Evolutionary conservation across 2,329 filamentous ascomycete species (phyloP).

Genomic region (Bipolaris victoriae): DNA sequence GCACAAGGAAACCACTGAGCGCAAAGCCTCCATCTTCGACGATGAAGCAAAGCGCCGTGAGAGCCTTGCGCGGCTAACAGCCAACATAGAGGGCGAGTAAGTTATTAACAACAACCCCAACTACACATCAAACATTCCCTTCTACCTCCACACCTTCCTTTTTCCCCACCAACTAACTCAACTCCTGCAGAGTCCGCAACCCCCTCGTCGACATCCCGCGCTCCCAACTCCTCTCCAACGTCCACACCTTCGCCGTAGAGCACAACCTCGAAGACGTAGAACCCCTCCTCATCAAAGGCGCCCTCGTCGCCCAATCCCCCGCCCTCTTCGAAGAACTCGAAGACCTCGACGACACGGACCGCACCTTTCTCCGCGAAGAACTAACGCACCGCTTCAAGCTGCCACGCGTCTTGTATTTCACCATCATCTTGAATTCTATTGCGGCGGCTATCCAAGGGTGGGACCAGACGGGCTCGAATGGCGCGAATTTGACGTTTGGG

Average conservation of each 20-base stretch:
- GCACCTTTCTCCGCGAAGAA: constrained; percentile 65
- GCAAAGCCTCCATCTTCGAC: constrained; percentile 31
- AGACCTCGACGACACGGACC: constrained; percentile 67
- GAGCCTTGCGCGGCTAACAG: constrained; percentile 33
- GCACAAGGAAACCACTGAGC: constrained; percentile 18
- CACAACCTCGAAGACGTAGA: constrained; percentile 65
- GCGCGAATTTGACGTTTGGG: constrained; percentile 67
- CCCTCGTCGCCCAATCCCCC: constrained; percentile 75
- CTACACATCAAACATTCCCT: background rate
- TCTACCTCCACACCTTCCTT: background rate
- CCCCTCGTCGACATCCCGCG: constrained; percentile 63
- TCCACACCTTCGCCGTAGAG: constrained; percentile 65
- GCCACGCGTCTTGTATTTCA: constrained; percentile 66
- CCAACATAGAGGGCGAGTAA: constrained; percentile 43
- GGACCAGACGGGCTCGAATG: constrained; percentile 63
- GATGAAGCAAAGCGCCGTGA: constrained; percentile 33
- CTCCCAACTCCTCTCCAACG: constrained; percentile 60
- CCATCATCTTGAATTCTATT: constrained; percentile 71
- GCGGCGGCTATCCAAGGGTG: constrained; percentile 71
- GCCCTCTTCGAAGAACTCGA: constrained; percentile 66
- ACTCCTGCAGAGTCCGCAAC: constrained; percentile 57
- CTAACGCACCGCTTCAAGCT: constrained; percentile 66
- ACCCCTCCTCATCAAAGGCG: constrained; percentile 61
- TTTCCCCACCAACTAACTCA: constrained; percentile 8
- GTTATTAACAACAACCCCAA: constrained; percentile 20